Percentiles rank a stretch among this genome's conserved stretches.
phyloP scores from a whole-genome alignment of 2,329 filamentous ascomycete genomes.

The Fusarium tupiense region DNA sequence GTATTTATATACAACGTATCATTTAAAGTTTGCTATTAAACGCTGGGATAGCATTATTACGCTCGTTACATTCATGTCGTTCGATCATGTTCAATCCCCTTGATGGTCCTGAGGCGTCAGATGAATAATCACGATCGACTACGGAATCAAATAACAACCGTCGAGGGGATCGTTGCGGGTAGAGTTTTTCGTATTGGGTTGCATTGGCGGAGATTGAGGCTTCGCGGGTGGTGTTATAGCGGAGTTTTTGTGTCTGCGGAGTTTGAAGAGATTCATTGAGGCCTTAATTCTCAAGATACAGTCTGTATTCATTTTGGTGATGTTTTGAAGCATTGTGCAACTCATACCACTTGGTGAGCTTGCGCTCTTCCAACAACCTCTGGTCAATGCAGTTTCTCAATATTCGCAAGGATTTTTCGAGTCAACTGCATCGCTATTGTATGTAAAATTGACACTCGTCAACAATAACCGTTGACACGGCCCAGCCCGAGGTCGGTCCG shows the following conservation, averaged over 20 bases:
- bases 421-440: not conserved
- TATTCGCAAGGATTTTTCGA: not conserved
- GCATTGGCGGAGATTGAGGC: not conserved
- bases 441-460: constrained; percentile 31
- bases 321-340: not conserved
- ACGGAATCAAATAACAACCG: too few relatives aligned
- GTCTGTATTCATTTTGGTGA: not conserved
- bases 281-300: not conserved
- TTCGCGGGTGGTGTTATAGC: not conserved
- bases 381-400: not conserved
- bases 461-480: constrained; percentile 44
- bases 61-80: not conserved
- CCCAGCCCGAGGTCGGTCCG: constrained; percentile 25
- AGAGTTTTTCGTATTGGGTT: not conserved
- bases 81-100: not conserved
- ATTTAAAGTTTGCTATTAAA: not conserved
- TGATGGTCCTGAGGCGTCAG: too few relatives aligned
- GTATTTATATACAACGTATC: not conserved
- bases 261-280: not conserved
- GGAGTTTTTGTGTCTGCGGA: not conserved
- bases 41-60: not conserved
- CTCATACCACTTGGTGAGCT: not conserved
- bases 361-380: not conserved
- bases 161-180: not conserved
- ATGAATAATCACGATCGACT: too few relatives aligned